phyloP scores from a whole-genome alignment of 257 asterid species.

The Nicotiana paniculata region DNA sequence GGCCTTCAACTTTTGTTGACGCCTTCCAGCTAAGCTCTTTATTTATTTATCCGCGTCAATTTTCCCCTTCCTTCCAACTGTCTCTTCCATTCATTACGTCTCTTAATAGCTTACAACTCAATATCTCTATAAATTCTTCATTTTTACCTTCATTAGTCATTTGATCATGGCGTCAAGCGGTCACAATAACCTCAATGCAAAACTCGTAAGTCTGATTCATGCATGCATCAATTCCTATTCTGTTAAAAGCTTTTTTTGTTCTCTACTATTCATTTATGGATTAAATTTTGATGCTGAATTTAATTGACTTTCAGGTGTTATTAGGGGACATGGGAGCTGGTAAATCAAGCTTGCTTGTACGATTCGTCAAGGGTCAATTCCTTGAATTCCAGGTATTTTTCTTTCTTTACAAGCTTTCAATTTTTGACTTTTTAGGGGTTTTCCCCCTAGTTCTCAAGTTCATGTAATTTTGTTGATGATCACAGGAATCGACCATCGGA shows the following conservation, averaged over 20 bases:
- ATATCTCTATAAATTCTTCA: neutral
- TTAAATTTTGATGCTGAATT: neutral
- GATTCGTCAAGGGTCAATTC: constrained; percentile 91
- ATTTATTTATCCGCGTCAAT: neutral
- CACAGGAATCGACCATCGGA: constrained; percentile 91
- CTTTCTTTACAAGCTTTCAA: neutral
- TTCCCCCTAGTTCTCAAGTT: neutral
- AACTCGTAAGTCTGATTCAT: constrained; percentile 46
- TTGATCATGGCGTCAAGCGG: constrained; percentile 40
- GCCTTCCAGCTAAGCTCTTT: neutral
- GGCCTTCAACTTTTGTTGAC: neutral
- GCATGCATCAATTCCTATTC: neutral
- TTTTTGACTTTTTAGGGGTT: neutral
- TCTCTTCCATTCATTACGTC: neutral
- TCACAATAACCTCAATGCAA: constrained; percentile 76
- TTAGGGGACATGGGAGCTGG: constrained; percentile 96
- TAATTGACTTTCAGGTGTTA: constrained; percentile 45
- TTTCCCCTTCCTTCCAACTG: neutral
- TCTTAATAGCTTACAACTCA: neutral
- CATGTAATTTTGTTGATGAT: neutral
- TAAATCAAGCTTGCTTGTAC: constrained; percentile 89
- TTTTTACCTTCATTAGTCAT: neutral
- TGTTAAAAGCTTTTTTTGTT: neutral
- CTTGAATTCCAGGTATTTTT: constrained; percentile 70
- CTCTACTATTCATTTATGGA: neutral